phyloP scores from a whole-genome alignment of 2,329 filamentous ascomycete genomes.

The Claviceps sp. region DNA sequence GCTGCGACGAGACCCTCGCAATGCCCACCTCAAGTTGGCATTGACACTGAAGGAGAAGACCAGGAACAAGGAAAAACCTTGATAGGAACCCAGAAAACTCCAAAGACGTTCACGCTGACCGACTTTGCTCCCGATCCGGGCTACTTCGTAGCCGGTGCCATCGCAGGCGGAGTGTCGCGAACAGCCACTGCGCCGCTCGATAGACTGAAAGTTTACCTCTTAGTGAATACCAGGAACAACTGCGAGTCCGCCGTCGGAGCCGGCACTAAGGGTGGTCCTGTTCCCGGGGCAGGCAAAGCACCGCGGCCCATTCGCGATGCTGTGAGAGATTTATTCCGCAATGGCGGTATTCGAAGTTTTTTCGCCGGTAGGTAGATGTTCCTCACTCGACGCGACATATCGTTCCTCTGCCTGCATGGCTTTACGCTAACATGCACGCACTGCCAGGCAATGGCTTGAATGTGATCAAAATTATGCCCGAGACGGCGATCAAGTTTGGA shows the following conservation, averaged over 20 bases:
- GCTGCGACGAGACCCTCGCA: constrained; percentile 11
- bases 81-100: constrained; percentile 20
- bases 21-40: constrained; percentile 16
- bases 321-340: constrained; percentile 64
- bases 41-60: constrained; percentile 20
- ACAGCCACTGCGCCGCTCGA: constrained; percentile 94
- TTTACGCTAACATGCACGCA: background rate
- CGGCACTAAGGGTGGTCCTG: constrained; percentile 54
- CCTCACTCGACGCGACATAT: background rate
- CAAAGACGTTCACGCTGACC: constrained; percentile 42
- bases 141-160: constrained; percentile 92
- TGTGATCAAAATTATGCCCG: constrained; percentile 95
- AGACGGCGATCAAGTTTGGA: constrained; percentile 96
- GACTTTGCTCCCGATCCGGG: constrained; percentile 74
- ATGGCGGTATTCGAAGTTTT: constrained; percentile 75
- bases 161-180: constrained; percentile 87
- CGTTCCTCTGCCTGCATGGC: background rate
- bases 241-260: constrained; percentile 46
- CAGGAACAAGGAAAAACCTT: constrained; percentile 17
- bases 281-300: constrained; percentile 51
- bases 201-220: constrained; percentile 91
- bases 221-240: constrained; percentile 59
- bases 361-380: constrained; percentile 61
- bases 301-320: constrained; percentile 59
- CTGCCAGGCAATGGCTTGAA: constrained; percentile 80